Evolutionary conservation across 352 stramenopile genomes (phyloP).

Genomic region (Globisporangium nagaii): DNA sequence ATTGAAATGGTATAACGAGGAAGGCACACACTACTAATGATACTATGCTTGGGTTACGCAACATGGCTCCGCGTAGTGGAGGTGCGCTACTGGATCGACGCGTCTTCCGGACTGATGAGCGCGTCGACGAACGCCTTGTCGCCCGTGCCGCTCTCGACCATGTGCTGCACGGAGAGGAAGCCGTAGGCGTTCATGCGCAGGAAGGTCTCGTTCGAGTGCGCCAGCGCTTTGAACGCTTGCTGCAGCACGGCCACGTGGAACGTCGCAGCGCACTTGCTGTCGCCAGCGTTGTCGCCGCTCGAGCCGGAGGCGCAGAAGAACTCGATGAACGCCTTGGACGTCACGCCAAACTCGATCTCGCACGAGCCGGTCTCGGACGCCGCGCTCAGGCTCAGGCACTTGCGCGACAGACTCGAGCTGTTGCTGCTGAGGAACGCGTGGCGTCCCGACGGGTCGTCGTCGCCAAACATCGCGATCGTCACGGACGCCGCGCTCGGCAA

Average conservation of each 20-base stretch:
- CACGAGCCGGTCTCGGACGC: constrained; percentile 70
- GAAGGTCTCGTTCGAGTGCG: constrained; percentile 75
- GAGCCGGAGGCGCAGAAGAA: constrained; percentile 43
- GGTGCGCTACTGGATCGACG: constrained; percentile 26
- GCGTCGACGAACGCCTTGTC: constrained; percentile 80
- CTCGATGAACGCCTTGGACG: constrained; percentile 78
- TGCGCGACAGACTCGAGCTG: constrained; percentile 2
- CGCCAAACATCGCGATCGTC: constrained; percentile 61
- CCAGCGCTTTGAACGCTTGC: constrained; percentile 73
- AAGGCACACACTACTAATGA: too few species aligned
- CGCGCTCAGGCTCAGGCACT: constrained; percentile 61
- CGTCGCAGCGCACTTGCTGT: constrained; percentile 31
- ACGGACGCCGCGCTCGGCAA: constrained; percentile 76
- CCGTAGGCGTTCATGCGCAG: constrained; percentile 76
- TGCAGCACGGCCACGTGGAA: constrained; percentile 83
- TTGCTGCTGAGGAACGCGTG: neutral
- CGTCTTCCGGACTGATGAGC: constrained; percentile 75
- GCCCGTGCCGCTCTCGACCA: constrained; percentile 61
- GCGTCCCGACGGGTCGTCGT: neutral
- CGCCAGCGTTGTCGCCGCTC: constrained; percentile 11
- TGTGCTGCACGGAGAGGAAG: constrained; percentile 81
- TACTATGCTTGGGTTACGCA: too few species aligned
- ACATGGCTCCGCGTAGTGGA: constrained; percentile 5
- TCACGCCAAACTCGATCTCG: constrained; percentile 71
- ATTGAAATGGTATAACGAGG: neutral